These are phyloP conservation scores for Malassezia japonica DNA, from an alignment of 1,284 basidiomycete genomes.

Conservation along the genomic window DNA sequence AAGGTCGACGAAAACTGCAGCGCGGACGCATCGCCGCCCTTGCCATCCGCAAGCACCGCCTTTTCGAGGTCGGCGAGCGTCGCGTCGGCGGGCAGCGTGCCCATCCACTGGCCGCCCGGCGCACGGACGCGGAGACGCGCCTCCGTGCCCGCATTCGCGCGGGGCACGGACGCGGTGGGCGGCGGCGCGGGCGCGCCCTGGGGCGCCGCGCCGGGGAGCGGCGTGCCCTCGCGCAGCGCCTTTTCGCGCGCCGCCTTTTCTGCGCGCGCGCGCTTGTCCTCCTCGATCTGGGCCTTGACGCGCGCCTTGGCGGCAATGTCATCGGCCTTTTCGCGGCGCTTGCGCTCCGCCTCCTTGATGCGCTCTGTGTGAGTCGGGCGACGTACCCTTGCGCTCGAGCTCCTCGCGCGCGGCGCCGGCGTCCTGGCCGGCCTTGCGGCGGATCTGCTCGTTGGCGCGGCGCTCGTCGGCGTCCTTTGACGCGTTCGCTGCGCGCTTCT, in stretches of 20 bases:
- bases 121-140: constrained; percentile 36
- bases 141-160: constrained; percentile 28
- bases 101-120: constrained; percentile 40
- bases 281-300: constrained; percentile 43
- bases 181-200: background rate
- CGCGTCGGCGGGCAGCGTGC: constrained; percentile 30
- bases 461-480: constrained; percentile 33
- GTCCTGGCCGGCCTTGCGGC: constrained; percentile 45
- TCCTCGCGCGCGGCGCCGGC: constrained; percentile 33
- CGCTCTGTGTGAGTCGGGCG: constrained; percentile 21
- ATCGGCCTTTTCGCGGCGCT: constrained; percentile 36
- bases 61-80: constrained; percentile 29
- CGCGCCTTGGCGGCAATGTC: constrained; percentile 37
- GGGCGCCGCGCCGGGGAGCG: constrained; percentile 15
- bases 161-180: constrained; percentile 7
- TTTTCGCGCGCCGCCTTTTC: constrained; percentile 41
- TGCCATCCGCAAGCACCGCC: constrained; percentile 29
- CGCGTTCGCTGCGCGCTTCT: constrained; percentile 37
- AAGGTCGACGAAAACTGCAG: constrained; percentile 45
- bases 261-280: constrained; percentile 43
- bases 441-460: constrained; percentile 43
- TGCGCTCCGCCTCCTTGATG: constrained; percentile 39
- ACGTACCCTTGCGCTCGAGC: constrained; percentile 37
- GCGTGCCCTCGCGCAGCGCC: constrained; percentile 28
- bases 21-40: constrained; percentile 20